Conservation (phyloP, 805 yeast species). For the Monosporozyma siamensis region DNA sequence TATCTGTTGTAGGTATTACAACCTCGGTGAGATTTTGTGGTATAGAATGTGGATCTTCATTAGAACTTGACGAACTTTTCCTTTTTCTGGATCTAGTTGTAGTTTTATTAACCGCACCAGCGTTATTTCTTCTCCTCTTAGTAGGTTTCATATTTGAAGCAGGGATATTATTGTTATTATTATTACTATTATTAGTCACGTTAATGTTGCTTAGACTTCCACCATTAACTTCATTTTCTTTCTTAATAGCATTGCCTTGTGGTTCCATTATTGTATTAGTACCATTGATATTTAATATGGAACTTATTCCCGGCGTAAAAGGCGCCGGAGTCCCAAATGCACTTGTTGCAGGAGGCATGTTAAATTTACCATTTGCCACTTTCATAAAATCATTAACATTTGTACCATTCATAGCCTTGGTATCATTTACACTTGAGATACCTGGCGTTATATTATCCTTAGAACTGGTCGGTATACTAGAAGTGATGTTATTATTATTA, state of each 20-base stretch:
- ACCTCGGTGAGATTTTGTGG: too few relatives aligned
- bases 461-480: background rate
- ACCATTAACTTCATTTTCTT: background rate
- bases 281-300: conserved; percentile 1
- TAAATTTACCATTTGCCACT: background rate
- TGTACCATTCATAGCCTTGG: background rate
- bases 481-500: background rate
- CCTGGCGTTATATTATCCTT: background rate
- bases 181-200: too few relatives aligned
- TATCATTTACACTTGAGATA: background rate
- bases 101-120: too few relatives aligned
- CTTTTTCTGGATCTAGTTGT: background rate
- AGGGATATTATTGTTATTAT: background rate
- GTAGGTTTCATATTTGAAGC: background rate
- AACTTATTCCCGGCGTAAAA: conserved; percentile 3
- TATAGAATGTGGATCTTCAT: background rate
- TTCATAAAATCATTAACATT: background rate
- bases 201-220: too few relatives aligned
- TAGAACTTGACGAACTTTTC: background rate
- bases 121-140: too few relatives aligned
- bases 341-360: background rate
- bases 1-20: too few relatives aligned
- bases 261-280: too few relatives aligned
- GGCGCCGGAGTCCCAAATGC: conserved; percentile 1
- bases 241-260: background rate